Evolutionary conservation across 768 basidiomycete genomes (phyloP).

Genomic region (Suillus paluster): DNA sequence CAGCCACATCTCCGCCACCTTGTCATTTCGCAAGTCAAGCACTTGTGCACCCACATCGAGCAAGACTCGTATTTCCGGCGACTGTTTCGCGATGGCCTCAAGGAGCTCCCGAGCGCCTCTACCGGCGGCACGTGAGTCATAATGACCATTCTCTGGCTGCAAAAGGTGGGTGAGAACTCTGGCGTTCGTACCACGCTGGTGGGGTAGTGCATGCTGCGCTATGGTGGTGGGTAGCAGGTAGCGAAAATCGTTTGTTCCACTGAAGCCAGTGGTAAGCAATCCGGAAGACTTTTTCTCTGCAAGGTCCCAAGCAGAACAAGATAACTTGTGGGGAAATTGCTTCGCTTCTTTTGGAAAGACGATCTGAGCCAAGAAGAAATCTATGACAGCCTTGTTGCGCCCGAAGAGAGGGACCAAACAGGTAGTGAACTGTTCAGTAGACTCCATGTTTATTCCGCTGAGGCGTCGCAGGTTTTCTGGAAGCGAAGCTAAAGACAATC

Average conservation of each 20-base stretch:
- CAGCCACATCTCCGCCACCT: conserved; percentile 36
- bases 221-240: conserved; percentile 25
- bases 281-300: conserved; percentile 38
- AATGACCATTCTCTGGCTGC: conserved; percentile 43
- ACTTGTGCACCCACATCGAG: conserved; percentile 62
- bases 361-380: conserved; percentile 50
- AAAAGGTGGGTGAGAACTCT: conserved; percentile 32
- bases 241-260: conserved; percentile 59
- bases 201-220: conserved; percentile 34
- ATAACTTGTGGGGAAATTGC: conserved; percentile 50
- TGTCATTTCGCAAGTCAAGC: conserved; percentile 48
- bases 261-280: conserved; percentile 52
- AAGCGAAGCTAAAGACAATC: conserved; percentile 17
- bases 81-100: conserved; percentile 32
- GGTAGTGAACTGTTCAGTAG: conserved; percentile 33
- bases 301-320: conserved; percentile 58
- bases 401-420: conserved; percentile 40
- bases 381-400: conserved; percentile 41
- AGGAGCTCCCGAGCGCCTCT: conserved; percentile 31
- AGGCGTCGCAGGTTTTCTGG: conserved; percentile 36
- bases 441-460: conserved; percentile 48
- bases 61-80: conserved; percentile 45
- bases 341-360: conserved; percentile 58
- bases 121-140: conserved; percentile 24
- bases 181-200: conserved; percentile 50